Conservation (phyloP, 345 rosid genomes). For the Hibiscus trionum region DNA sequence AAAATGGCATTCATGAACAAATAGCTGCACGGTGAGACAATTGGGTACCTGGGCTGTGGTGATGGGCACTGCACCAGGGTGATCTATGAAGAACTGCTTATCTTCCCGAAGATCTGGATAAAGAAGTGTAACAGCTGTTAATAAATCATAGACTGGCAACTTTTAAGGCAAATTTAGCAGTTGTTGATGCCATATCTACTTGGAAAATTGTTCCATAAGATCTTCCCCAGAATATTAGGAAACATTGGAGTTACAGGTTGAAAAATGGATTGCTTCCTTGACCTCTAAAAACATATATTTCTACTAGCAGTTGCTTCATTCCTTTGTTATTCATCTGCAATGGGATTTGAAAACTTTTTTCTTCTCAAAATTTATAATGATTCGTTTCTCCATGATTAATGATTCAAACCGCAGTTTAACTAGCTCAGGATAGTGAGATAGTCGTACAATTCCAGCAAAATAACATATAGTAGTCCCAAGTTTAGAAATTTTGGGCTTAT, state of each 20-base stretch:
- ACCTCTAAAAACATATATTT: too few species aligned
- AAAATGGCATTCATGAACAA: neutral
- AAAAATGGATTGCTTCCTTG: neutral
- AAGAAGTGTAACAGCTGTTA: constrained; percentile 11
- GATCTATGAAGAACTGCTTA: constrained; percentile 53
- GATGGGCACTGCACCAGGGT: constrained; percentile 74
- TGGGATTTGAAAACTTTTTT: neutral
- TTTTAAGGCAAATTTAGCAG: constrained; percentile 2
- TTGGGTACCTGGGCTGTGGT: constrained; percentile 56
- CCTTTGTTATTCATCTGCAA: neutral
- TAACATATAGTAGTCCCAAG: neutral
- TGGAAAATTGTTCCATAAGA: neutral
- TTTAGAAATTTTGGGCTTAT: neutral
- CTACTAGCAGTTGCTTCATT: neutral
- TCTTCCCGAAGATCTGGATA: constrained; percentile 76
- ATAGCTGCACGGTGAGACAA: neutral
- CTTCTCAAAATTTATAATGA: neutral
- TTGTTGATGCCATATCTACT: neutral
- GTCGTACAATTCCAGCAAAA: neutral
- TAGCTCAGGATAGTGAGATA: neutral
- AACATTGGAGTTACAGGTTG: neutral
- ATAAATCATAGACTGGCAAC: neutral
- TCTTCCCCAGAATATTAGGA: neutral
- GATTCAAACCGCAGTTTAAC: neutral
- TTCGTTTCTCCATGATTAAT: neutral